A percentile compares a stretch with the other conserved stretches of the same genome.
These are phyloP conservation scores for Ensete ventricosum DNA, from an alignment of 176 grass and related monocot species.

Conservation along the genomic window DNA sequence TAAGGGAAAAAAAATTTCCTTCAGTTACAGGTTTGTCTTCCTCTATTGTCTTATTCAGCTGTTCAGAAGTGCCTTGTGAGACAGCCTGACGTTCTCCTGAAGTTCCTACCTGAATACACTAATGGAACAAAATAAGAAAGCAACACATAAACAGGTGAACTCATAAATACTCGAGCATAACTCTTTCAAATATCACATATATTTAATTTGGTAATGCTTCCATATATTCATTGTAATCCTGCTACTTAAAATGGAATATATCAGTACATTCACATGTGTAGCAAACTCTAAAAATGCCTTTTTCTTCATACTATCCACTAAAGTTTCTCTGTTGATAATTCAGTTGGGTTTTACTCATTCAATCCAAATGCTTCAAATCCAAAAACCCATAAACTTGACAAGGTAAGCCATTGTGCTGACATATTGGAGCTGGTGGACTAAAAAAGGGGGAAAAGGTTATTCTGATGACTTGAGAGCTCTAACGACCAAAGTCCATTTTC, in stretches of 20 bases:
- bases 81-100: background rate
- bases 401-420: too few species aligned
- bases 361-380: too few species aligned
- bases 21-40: conserved; percentile 9
- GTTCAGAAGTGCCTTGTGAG: background rate
- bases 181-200: background rate
- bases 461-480: too few species aligned
- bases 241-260: background rate
- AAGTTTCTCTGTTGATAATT: background rate
- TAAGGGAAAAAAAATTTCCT: conserved; percentile 10
- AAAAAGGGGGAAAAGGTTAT: too few species aligned
- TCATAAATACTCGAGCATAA: background rate
- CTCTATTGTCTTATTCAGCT: background rate
- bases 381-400: too few species aligned
- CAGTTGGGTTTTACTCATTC: too few species aligned
- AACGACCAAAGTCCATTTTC: too few species aligned
- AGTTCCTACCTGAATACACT: background rate
- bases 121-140: conserved; percentile 2
- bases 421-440: too few species aligned
- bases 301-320: background rate
- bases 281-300: background rate
- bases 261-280: background rate
- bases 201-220: background rate
- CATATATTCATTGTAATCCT: background rate
- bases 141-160: background rate